Conservation (phyloP, 2,329 filamentous ascomycete genomes). For the Stagonosporopsis tanaceti region DNA sequence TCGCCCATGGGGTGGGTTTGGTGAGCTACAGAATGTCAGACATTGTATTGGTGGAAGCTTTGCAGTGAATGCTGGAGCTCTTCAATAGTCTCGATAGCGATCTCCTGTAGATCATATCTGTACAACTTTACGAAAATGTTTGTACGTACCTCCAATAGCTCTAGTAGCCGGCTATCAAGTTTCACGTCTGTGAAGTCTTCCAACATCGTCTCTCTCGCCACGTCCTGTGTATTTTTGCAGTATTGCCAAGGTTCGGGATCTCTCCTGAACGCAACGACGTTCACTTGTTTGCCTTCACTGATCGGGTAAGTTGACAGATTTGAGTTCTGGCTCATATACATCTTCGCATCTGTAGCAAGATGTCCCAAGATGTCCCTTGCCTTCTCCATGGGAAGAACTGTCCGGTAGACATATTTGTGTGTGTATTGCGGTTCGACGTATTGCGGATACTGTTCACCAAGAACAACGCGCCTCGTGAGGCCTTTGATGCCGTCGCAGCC, state of each 20-base stretch:
- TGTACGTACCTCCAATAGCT: conserved; percentile 15
- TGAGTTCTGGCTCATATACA: conserved; percentile 30
- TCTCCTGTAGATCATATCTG: not conserved
- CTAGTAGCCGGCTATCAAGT: conserved; percentile 22
- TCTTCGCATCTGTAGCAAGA: conserved; percentile 38
- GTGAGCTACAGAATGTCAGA: conserved; percentile 8
- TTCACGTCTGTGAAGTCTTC: conserved; percentile 24
- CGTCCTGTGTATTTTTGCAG: conserved; percentile 19
- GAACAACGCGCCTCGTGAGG: conserved; percentile 27
- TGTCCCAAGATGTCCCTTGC: conserved; percentile 49
- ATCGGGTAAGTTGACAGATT: conserved; percentile 33
- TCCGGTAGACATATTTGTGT: conserved; percentile 37
- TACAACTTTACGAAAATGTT: not conserved
- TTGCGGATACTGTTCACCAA: conserved; percentile 23
- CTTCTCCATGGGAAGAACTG: conserved; percentile 44
- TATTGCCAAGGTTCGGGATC: conserved; percentile 24
- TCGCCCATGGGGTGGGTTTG: conserved; percentile 28
- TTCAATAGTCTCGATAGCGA: too few relatives aligned
- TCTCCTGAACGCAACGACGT: conserved; percentile 35
- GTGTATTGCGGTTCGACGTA: conserved; percentile 34
- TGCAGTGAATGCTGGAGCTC: too few relatives aligned
- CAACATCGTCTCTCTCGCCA: conserved; percentile 28
- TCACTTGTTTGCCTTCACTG: conserved; percentile 25
- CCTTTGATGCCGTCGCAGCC: conserved; percentile 59
- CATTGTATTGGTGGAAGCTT: not conserved